Conservation (phyloP, 2,329 filamentous ascomycete genomes). For the Biscogniauxia sp. region DNA sequence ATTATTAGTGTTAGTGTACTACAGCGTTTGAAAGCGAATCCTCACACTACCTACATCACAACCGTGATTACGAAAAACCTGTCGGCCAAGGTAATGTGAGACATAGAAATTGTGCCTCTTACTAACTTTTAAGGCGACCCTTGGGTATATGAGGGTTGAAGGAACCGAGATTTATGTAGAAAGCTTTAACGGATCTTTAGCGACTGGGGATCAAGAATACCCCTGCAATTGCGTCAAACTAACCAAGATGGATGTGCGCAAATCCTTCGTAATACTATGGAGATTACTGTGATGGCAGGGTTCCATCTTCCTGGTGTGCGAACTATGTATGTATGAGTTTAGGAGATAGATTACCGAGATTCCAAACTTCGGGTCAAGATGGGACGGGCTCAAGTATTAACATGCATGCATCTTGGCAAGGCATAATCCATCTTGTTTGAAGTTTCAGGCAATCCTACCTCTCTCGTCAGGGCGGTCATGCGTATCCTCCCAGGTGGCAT, state of each 20-base stretch:
- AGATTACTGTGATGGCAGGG: not conserved
- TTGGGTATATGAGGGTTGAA: not conserved
- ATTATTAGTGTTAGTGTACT: not conserved
- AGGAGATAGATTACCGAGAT: not conserved
- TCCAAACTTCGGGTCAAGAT: not conserved
- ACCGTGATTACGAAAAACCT: not conserved
- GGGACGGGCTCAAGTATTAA: not conserved
- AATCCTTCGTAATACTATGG: not conserved
- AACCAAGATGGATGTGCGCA: not conserved
- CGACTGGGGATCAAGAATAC: not conserved
- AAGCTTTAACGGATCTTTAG: not conserved
- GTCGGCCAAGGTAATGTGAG: not conserved
- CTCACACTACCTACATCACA: no score
- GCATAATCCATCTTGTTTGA: not conserved
- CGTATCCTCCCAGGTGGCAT: not conserved
- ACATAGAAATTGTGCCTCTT: not conserved
- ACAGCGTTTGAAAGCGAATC: not conserved
- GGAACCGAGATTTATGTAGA: not conserved
- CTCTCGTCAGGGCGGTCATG: not conserved
- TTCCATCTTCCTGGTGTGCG: not conserved
- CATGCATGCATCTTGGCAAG: not conserved
- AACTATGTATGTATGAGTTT: not conserved
- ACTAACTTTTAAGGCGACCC: not conserved
- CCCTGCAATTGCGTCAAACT: not conserved
- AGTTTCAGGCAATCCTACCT: no score